phyloP scores from a whole-genome alignment of 129 eudicot species.

The Solidago caesia region DNA sequence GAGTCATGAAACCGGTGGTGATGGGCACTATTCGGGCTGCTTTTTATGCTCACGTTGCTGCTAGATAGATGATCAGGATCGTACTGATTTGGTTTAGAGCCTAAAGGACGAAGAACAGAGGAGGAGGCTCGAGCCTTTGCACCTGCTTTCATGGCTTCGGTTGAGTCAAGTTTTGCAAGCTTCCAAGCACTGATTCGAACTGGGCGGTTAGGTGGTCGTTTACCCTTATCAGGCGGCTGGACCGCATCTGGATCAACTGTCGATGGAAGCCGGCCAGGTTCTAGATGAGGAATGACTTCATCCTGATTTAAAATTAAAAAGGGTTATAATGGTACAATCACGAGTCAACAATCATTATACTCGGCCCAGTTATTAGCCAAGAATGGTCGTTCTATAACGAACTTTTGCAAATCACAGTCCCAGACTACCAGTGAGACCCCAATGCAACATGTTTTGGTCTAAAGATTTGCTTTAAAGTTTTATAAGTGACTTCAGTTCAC shows the following conservation, averaged over 20 bases:
- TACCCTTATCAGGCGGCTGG: conserved; percentile 60
- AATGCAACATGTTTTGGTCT: neutral
- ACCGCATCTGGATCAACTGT: conserved; percentile 78
- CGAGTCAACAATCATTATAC: neutral
- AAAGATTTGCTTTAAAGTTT: neutral
- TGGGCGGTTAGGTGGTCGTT: conserved; percentile 54
- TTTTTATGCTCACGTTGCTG: conserved; percentile 64
- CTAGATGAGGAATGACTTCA: conserved; percentile 79
- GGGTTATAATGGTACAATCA: neutral
- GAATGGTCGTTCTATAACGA: neutral
- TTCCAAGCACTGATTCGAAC: conserved; percentile 92
- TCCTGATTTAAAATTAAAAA: conserved; percentile 46
- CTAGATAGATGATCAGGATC: conserved; percentile 63
- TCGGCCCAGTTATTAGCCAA: no score
- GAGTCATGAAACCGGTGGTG: conserved; percentile 47
- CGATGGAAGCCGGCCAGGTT: conserved; percentile 80
- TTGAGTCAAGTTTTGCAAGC: conserved; percentile 76
- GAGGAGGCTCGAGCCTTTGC: conserved; percentile 91
- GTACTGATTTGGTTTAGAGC: conserved; percentile 51
- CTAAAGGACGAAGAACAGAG: conserved; percentile 72
- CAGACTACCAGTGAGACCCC: neutral
- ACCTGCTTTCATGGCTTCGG: conserved; percentile 80
- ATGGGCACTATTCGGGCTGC: conserved; percentile 68
- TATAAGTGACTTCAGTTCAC: neutral
- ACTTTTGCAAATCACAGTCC: neutral